Conservation (phyloP, 495 filamentous ascomycete species). For the Lophium mytilinum region DNA sequence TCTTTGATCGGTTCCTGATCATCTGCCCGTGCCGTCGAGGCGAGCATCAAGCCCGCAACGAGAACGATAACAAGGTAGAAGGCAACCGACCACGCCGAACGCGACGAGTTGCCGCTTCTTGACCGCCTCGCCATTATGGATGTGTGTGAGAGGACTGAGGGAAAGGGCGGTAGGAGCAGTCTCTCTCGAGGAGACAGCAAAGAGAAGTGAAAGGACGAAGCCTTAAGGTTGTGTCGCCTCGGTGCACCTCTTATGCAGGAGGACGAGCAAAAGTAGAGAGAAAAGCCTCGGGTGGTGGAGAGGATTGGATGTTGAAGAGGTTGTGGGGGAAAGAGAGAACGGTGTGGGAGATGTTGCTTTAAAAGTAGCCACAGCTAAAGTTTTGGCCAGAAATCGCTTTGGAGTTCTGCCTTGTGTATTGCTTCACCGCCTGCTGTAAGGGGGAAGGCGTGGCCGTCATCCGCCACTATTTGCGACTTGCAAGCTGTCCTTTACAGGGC, state of each 20-base stretch:
- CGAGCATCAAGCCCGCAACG: conserved; percentile 64
- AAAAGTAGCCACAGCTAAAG: conserved; percentile 8
- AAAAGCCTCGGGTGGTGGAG: neutral
- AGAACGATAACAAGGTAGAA: conserved; percentile 81
- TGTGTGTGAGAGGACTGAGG: conserved; percentile 3
- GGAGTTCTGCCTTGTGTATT: neutral
- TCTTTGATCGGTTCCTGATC: conserved; percentile 49
- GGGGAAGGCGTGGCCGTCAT: neutral
- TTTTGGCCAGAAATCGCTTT: conserved; percentile 8
- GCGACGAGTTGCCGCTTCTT: conserved; percentile 20
- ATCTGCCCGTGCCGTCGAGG: conserved; percentile 59
- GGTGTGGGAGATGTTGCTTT: neutral
- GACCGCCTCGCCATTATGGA: conserved; percentile 29
- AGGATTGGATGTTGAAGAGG: neutral
- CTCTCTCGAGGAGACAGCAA: conserved; percentile 7
- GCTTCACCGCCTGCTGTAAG: conserved; percentile 6
- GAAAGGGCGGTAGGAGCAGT: neutral
- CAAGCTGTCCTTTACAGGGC: neutral
- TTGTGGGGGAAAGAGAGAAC: neutral
- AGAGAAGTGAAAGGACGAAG: neutral
- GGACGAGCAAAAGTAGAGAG: conserved; percentile 3
- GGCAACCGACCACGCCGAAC: conserved; percentile 60
- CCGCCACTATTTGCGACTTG: neutral
- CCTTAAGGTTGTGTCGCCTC: neutral
- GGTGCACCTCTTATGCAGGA: neutral